Base-by-base conservation (phyloP, 257 asterid genomes). In the Mitragyna speciosa region DNA sequence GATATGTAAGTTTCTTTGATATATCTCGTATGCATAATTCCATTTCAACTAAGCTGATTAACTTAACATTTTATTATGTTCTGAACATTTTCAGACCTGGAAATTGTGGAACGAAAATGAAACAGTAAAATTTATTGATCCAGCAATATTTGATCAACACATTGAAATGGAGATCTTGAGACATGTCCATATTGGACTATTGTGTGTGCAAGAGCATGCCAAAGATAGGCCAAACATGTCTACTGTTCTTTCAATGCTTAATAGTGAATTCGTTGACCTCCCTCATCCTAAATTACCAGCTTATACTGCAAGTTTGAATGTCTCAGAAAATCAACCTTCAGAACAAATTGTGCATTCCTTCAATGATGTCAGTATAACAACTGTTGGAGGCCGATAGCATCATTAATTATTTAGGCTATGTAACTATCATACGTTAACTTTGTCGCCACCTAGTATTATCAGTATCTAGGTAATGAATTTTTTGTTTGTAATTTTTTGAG, bases 211-310 rank as follows among this genome's bases (percentile, higher is more conserved):
- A 72, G 76, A 48, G 30, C 14, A 33, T 8, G 63, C 61, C 11
- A 72, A 48, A 12, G 64, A 72, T 28, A 49, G 63, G 33, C 76
- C 76, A 3, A 48, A 26, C 26, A 19, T 72, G 22, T 72, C 63
- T 2, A 26, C 31, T 5, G 26, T 31, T 30, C 26, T 72, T n/a
- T 48, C 39, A 15, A 70, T 70, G 75, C 75, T 70, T n/a, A 70
- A 70, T 26, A 41, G 58, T 24, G 75, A 70, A 41, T 2, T 61
- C 10, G 9, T 3, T 5, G 75, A 70, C 17, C 75, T 41, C 28
- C 75, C 75, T 70, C 56, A 9, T 43, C 75, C 75, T 48, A 70
- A 70, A 70, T 43, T 43, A 43, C 75, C 75, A 41, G 75, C 51
- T 70, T 72, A 47, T 72, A n/a, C 61, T 48, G 36, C 43, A 12